Evolutionary conservation across 805 yeast species (phyloP).

Genomic region (Candida easanensis): DNA sequence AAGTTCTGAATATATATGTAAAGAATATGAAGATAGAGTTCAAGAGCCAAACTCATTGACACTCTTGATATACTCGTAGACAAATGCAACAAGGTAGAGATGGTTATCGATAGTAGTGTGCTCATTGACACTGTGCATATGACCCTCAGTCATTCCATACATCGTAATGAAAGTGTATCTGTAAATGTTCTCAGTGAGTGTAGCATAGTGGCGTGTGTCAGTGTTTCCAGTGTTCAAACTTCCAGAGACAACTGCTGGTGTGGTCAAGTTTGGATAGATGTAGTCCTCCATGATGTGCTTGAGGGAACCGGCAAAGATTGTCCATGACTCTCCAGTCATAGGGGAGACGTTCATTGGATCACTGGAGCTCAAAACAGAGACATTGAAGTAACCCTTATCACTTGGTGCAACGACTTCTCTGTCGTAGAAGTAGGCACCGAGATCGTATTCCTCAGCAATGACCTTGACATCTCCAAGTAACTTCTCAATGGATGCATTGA

Average conservation of each 20-base stretch:
- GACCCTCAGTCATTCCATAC: conserved; percentile 32
- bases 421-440: conserved; percentile 23
- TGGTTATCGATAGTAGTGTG: conserved; percentile 47
- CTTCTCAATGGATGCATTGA: conserved; percentile 31
- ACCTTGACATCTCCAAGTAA: conserved; percentile 31
- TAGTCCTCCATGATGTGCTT: conserved; percentile 59
- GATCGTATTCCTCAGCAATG: conserved; percentile 40
- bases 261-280: conserved; percentile 34
- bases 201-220: conserved; percentile 67
- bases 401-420: conserved; percentile 17
- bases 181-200: conserved; percentile 55
- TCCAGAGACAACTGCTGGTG: conserved; percentile 49
- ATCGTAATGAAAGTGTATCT: conserved; percentile 52
- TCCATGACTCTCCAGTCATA: conserved; percentile 45
- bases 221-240: conserved; percentile 67
- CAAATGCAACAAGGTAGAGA: conserved; percentile 48
- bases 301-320: conserved; percentile 56
- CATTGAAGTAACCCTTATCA: conserved; percentile 41
- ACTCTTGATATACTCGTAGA: conserved; percentile 45
- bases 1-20: too few species aligned
- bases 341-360: conserved; percentile 60
- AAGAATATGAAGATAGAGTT: too few species aligned
- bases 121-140: conserved; percentile 61
- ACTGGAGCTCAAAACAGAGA: conserved; percentile 21
- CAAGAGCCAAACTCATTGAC: conserved; percentile 29